phyloP scores from a whole-genome alignment of 148 eudicot species.

The Simmondsia chinensis region DNA sequence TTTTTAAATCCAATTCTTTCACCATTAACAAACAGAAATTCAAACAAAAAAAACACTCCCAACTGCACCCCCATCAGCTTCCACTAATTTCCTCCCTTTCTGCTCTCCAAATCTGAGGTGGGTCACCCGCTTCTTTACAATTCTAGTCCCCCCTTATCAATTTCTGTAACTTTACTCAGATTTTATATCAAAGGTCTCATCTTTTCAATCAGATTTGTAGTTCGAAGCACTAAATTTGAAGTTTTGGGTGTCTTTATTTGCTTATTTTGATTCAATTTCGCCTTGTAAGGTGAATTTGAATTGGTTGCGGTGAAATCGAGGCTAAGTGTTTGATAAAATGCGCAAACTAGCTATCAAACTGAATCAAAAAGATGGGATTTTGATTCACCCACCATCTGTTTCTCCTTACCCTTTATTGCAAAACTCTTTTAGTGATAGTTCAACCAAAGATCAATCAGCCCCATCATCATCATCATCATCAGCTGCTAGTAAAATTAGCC shows the following conservation, averaged over 20 bases:
- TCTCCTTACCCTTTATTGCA: conserved; percentile 21
- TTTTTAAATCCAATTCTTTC: no score
- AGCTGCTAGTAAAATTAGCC: conserved; percentile 32
- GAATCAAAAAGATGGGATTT: conserved; percentile 7
- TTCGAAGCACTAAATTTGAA: no score
- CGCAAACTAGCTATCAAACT: conserved; percentile 12
- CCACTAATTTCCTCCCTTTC: not conserved
- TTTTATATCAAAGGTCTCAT: no score
- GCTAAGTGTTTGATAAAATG: conserved; percentile 19
- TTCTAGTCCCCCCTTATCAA: not conserved
- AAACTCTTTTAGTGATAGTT: not conserved
- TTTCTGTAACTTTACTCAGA: no score
- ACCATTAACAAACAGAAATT: no score
- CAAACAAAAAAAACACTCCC: no score
- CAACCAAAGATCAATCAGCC: conserved; percentile 1
- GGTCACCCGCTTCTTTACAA: conserved; percentile 13
- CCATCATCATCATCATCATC: conserved; percentile 10
- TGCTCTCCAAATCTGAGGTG: conserved; percentile 9
- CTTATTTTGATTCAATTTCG: no score
- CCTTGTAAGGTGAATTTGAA: no score
- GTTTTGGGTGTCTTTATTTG: no score
- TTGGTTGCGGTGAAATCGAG: no score
- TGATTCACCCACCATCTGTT: conserved; percentile 13
- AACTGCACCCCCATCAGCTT: not conserved
- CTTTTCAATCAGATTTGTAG: no score